Evolutionary conservation across 2,329 filamentous ascomycete genomes (phyloP).

Genomic region (Lomentospora prolificans): DNA sequence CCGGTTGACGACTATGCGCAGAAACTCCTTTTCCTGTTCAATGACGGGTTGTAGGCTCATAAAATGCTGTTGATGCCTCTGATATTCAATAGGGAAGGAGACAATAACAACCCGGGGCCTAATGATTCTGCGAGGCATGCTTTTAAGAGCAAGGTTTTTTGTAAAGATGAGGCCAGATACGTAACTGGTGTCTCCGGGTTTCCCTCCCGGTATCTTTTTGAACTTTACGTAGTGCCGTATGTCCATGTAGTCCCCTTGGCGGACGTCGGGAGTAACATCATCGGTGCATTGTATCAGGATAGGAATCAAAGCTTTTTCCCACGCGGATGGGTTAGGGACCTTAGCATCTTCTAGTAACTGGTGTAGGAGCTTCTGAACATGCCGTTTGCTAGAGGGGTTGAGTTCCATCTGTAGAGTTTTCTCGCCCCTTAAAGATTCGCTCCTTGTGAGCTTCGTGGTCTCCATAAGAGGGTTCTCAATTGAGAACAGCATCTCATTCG

Average conservation of each 20-base stretch:
- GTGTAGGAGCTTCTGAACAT: slow-evolving; percentile 74
- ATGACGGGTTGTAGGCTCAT: slow-evolving; percentile 98
- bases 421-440: slow-evolving; percentile 6
- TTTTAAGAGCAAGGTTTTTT: slow-evolving; percentile 92
- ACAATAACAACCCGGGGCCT: slow-evolving; percentile 86
- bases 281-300: slow-evolving; percentile 86
- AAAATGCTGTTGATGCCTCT: slow-evolving; percentile 80
- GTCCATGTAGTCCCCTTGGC: slow-evolving; percentile 88
- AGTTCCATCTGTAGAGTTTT: slow-evolving; percentile 54
- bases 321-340: slow-evolving; percentile 63
- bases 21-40: slow-evolving; percentile 88
- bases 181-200: slow-evolving; percentile 86
- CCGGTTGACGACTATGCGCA: slow-evolving; percentile 82
- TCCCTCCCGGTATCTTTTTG: slow-evolving; percentile 89
- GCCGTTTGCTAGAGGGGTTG: slow-evolving; percentile 76
- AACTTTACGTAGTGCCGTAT: slow-evolving; percentile 95
- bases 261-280: slow-evolving; percentile 87
- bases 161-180: slow-evolving; percentile 95
- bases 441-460: slow-evolving; percentile 6
- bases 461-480: slow-evolving; percentile 26
- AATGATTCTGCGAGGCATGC: slow-evolving; percentile 79
- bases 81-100: slow-evolving; percentile 92
- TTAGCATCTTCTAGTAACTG: slow-evolving; percentile 72
- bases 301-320: slow-evolving; percentile 84
- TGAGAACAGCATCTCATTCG: slow-evolving; percentile 40